These are phyloP conservation scores for Garcileccinum viscosum DNA, from an alignment of 1,284 basidiomycete genomes.

Conservation along the genomic window DNA sequence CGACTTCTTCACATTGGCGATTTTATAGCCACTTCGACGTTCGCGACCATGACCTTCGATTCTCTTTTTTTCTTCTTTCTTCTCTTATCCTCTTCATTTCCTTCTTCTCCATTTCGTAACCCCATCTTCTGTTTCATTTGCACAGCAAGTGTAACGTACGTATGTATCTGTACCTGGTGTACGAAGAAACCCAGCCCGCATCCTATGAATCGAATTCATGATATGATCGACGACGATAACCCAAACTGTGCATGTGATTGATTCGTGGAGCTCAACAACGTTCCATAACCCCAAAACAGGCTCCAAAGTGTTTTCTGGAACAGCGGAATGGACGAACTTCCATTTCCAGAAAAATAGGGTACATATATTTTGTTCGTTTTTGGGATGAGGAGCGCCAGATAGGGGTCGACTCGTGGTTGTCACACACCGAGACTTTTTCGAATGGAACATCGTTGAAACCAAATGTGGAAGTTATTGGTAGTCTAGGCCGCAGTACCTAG, in stretches of 20 bases:
- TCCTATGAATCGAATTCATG: slow-evolving; percentile 28
- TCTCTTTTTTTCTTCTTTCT: slow-evolving; percentile 22
- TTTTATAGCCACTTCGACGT: slow-evolving; percentile 31
- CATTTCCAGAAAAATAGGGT: slow-evolving; percentile 11
- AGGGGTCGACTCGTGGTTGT: background rate
- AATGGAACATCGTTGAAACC: background rate
- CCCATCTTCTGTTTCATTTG: slow-evolving; percentile 9
- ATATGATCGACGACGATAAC: slow-evolving; percentile 9
- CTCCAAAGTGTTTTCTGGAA: slow-evolving; percentile 23
- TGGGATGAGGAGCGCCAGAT: background rate
- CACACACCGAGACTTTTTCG: background rate
- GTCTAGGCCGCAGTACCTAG: background rate
- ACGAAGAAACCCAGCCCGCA: slow-evolving; percentile 27
- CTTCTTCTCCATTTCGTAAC: background rate
- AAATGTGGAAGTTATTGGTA: background rate
- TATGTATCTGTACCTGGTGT: slow-evolving; percentile 48
- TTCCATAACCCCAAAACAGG: background rate
- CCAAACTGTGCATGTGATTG: slow-evolving; percentile 19
- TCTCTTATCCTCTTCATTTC: slow-evolving; percentile 2
- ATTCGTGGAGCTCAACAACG: slow-evolving; percentile 3
- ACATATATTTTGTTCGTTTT: background rate
- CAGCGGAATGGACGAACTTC: slow-evolving; percentile 11
- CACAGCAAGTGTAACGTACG: slow-evolving; percentile 22
- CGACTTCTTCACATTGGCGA: slow-evolving; percentile 23
- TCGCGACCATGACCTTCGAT: slow-evolving; percentile 21